Evolutionary conservation across 371 early-diverging fungal species (phyloP).

Genomic region (Mortierella sp.): DNA sequence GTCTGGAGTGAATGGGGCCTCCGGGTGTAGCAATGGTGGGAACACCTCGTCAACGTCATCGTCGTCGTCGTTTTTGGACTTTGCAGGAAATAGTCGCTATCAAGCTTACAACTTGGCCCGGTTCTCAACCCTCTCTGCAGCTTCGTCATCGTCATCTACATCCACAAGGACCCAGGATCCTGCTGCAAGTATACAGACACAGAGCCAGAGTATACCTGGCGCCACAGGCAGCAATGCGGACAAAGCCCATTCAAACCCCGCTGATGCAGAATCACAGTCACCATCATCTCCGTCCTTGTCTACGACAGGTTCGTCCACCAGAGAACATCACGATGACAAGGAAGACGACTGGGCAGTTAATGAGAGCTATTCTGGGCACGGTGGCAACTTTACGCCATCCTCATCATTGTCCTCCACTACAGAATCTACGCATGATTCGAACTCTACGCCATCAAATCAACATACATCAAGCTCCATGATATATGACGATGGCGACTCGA

Average conservation of each 20-base stretch:
- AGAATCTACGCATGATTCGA: not conserved
- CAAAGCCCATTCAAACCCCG: conserved; percentile 42
- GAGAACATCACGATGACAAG: conserved; percentile 36
- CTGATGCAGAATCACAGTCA: conserved; percentile 33
- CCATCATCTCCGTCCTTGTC: conserved; percentile 15
- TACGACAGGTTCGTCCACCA: conserved; percentile 7
- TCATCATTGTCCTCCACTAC: conserved; percentile 1
- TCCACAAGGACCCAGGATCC: conserved; percentile 11
- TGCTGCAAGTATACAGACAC: not conserved
- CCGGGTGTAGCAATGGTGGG: not conserved
- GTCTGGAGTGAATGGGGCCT: conserved; percentile 9
- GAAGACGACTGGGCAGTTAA: conserved; percentile 55
- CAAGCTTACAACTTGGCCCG: conserved; percentile 48
- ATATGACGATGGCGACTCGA: not conserved
- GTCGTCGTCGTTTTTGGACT: conserved; percentile 37
- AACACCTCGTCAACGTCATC: conserved; percentile 12
- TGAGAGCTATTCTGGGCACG: conserved; percentile 50
- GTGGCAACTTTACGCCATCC: conserved; percentile 5
- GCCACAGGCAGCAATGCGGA: conserved; percentile 9
- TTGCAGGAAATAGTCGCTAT: conserved; percentile 52
- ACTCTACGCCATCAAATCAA: not conserved
- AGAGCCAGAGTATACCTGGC: not conserved
- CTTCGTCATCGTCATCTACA: conserved; percentile 24
- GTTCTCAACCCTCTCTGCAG: conserved; percentile 43
- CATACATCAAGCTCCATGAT: conserved; percentile 5